Percentiles rank a stretch among this genome's conserved stretches.
These are phyloP conservation scores for Argentina anserina DNA, from an alignment of 306 rosid species.

Conservation along the genomic window DNA sequence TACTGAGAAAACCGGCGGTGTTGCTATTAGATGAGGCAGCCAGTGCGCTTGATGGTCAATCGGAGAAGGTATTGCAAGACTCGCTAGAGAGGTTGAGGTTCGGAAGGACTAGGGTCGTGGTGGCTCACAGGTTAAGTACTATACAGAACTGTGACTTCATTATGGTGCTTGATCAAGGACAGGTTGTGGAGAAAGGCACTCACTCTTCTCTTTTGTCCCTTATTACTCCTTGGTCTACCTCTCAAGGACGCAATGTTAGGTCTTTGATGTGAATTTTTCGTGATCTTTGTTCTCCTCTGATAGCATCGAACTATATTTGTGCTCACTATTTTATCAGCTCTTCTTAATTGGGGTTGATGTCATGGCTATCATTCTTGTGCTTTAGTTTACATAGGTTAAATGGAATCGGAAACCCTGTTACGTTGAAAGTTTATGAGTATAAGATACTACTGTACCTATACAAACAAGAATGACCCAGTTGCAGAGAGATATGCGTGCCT, in stretches of 20 bases:
- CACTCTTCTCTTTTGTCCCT: conserved; percentile 36
- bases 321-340: no score
- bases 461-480: no score
- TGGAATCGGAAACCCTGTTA: no score
- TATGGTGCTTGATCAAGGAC: conserved; percentile 41
- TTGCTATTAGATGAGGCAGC: conserved; percentile 52
- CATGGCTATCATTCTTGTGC: no score
- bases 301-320: no score
- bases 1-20: conserved; percentile 38
- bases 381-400: no score
- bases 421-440: no score
- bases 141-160: conserved; percentile 39
- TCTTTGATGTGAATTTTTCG: no score
- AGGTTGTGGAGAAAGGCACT: conserved; percentile 41
- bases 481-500: no score
- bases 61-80: conserved; percentile 43
- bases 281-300: no score
- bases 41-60: conserved; percentile 44
- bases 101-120: conserved; percentile 48
- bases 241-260: conserved; percentile 7
- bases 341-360: no score
- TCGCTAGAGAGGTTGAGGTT: conserved; percentile 36
- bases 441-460: no score
- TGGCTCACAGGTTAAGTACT: conserved; percentile 54
- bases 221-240: conserved; percentile 35